phyloP scores from a whole-genome alignment of 768 basidiomycete species.

The Cystofilobasidium macerans region DNA sequence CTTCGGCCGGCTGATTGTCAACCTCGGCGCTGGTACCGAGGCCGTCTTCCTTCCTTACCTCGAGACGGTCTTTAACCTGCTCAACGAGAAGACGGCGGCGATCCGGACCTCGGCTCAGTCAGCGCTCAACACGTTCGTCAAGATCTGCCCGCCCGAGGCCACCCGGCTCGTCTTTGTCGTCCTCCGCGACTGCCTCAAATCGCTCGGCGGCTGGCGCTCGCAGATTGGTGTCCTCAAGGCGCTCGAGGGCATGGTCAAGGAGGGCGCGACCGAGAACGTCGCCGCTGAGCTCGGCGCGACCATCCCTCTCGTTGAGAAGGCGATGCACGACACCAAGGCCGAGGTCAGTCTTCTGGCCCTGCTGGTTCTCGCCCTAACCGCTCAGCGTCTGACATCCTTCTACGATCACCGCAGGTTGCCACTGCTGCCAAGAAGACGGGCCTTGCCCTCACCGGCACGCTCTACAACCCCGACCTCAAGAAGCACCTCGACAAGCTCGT shows the following conservation, averaged over 20 bases:
- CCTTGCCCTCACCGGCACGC: constrained; percentile 72
- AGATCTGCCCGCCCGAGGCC: constrained; percentile 71
- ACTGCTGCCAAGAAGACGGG: constrained; percentile 78
- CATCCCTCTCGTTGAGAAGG: constrained; percentile 72
- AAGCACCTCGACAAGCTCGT: constrained; percentile 82
- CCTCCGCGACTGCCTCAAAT: constrained; percentile 51
- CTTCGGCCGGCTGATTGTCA: constrained; percentile 36
- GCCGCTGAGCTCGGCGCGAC: constrained; percentile 70
- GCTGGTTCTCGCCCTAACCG: no score
- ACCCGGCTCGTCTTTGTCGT: constrained; percentile 56
- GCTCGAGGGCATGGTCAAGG: constrained; percentile 54
- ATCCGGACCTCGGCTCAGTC: constrained; percentile 68
- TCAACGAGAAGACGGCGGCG: constrained; percentile 88
- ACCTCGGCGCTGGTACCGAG: constrained; percentile 48
- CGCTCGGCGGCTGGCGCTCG: constrained; percentile 74
- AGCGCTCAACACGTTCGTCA: constrained; percentile 73
- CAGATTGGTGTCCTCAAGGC: constrained; percentile 90
- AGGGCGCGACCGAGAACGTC: constrained; percentile 58
- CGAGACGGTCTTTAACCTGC: constrained; percentile 64
- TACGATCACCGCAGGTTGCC: constrained; percentile 69
- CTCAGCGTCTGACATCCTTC: no score
- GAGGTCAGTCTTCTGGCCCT: constrained; percentile 53
- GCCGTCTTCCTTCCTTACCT: constrained; percentile 69
- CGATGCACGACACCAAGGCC: constrained; percentile 93
- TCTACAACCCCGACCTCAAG: constrained; percentile 83